These are phyloP conservation scores for Rhynchosporium graminicola DNA, from an alignment of 2,329 filamentous ascomycete genomes.

Conservation along the genomic window DNA sequence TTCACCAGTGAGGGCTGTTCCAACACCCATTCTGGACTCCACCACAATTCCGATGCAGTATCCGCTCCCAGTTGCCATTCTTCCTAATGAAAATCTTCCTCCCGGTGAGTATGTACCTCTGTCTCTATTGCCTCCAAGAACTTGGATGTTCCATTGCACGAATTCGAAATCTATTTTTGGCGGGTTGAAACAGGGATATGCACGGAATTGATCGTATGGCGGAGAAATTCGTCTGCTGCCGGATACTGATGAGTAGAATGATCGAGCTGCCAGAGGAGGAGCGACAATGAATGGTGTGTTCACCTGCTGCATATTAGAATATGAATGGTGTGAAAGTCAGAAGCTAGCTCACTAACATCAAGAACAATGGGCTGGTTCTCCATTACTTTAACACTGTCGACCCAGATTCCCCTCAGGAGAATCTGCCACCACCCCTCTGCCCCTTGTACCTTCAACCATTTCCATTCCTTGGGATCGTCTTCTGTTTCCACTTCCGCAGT, in stretches of 20 bases:
- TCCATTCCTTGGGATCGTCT: slow-evolving; percentile 23
- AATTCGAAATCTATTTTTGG: slow-evolving; percentile 32
- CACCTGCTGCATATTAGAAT: slow-evolving; percentile 22
- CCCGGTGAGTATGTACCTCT: slow-evolving; percentile 22
- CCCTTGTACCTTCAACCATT: slow-evolving; percentile 32
- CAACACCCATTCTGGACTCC: slow-evolving; percentile 27
- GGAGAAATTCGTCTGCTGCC: slow-evolving; percentile 27
- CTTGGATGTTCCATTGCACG: slow-evolving; percentile 23
- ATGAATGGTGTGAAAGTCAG: no score
- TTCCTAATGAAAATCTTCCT: slow-evolving; percentile 30
- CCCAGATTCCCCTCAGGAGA: slow-evolving; percentile 29
- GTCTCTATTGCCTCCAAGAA: slow-evolving; percentile 28
- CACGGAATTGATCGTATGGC: slow-evolving; percentile 31
- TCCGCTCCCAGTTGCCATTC: slow-evolving; percentile 29
- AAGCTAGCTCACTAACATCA: slow-evolving; percentile 27
- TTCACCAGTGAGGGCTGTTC: slow-evolving; percentile 3
- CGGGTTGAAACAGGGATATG: slow-evolving; percentile 32
- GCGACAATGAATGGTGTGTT: slow-evolving; percentile 34
- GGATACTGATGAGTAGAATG: slow-evolving; percentile 30
- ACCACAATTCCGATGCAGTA: slow-evolving; percentile 32
- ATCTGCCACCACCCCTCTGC: slow-evolving; percentile 36
- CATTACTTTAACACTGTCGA: slow-evolving; percentile 27
- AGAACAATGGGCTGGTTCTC: slow-evolving; percentile 28
- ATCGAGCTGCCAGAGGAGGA: slow-evolving; percentile 27
- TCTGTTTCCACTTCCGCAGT: not conserved